Evolutionary conservation across 495 filamentous ascomycete species (phyloP), one percentile per base, ranked within the genome.

Genomic region (Acidomyces sp.): DNA sequence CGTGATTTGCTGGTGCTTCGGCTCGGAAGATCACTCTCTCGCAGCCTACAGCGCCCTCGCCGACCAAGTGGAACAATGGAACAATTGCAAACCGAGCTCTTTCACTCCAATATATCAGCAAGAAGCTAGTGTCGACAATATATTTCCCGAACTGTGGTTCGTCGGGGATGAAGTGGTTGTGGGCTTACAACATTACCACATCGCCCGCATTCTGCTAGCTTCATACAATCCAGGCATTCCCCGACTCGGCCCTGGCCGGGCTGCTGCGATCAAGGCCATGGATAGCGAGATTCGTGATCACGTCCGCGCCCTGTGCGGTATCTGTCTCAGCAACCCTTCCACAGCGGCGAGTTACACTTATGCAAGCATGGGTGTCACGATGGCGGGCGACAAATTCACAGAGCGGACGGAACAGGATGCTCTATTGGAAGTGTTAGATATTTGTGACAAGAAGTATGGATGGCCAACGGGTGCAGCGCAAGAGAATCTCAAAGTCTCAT

Each of bases 1-100:
- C 20, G 65, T 72, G 0, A 49, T 75, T 5, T 71, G 71, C 39
- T 66, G 61, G 43, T 72, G 67, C 39, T 69, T 69, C 36, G 64
- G 61, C 16, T 48, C 58, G 21, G 42, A 45, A 11, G 44, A 48
- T 16, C 34, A 45, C 10, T 37, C 34, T 0, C 31, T 24, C 4
- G 19, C 18, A 6, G 40, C 34, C 9, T 52, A 55, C 41, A 31
- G 18, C 23, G 17, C 39, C 9, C 37, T 55, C 6, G 17, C 41
- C 6, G 34, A 41, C 13, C 33, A 41, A 12, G 37, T 41, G 20
- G 23, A 3, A 15, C 25, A 40, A 6, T 55, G 52, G 52, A n/a
- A 41, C 34, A 20, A 16, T 10, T 32, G 31, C 32, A 55, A 52
- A 43, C 44, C 49, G 11, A 2, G 17, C 6, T 43, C 45, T 12